phyloP scores from a whole-genome alignment of 805 yeast genomes.

The Nakazawaea holstii region DNA sequence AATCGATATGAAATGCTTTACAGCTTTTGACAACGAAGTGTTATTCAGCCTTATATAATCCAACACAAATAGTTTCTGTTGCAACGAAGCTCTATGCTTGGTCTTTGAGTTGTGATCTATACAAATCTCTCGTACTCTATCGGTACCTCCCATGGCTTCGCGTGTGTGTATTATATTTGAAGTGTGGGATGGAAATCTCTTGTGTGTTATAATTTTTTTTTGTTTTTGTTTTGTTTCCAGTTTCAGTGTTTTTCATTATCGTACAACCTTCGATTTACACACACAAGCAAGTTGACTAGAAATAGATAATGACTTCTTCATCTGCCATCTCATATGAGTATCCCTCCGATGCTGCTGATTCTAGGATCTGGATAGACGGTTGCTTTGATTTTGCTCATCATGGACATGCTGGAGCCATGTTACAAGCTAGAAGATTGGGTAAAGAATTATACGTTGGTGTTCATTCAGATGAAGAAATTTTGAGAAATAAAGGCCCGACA shows the following conservation, averaged over 20 bases:
- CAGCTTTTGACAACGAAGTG: slow-evolving; percentile 7
- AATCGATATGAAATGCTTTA: slow-evolving; percentile 5
- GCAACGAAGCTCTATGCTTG: slow-evolving; percentile 6
- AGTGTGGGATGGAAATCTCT: background rate
- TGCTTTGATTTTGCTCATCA: slow-evolving; percentile 98
- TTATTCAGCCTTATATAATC: slow-evolving; percentile 5
- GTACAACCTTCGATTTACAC: no score
- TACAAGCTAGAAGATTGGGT: slow-evolving; percentile 86
- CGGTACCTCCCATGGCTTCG: slow-evolving; percentile 1
- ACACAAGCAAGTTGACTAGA: no score
- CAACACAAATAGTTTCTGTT: slow-evolving; percentile 11
- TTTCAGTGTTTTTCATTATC: no score
- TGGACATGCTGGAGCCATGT: slow-evolving; percentile 96
- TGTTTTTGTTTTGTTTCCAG: no score
- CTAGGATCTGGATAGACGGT: slow-evolving; percentile 91
- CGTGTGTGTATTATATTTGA: no score
- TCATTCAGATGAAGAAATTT: slow-evolving; percentile 86
- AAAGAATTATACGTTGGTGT: slow-evolving; percentile 77
- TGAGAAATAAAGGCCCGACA: slow-evolving; percentile 82
- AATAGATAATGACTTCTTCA: no score
- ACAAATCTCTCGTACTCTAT: slow-evolving; percentile 1
- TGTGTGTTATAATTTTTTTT: no score
- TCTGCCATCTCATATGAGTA: slow-evolving; percentile 1
- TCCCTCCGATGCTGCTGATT: slow-evolving; percentile 16
- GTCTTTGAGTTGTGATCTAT: slow-evolving; percentile 1